Conservation (phyloP, 257 asterid species). For the Fraxinus anomala region DNA sequence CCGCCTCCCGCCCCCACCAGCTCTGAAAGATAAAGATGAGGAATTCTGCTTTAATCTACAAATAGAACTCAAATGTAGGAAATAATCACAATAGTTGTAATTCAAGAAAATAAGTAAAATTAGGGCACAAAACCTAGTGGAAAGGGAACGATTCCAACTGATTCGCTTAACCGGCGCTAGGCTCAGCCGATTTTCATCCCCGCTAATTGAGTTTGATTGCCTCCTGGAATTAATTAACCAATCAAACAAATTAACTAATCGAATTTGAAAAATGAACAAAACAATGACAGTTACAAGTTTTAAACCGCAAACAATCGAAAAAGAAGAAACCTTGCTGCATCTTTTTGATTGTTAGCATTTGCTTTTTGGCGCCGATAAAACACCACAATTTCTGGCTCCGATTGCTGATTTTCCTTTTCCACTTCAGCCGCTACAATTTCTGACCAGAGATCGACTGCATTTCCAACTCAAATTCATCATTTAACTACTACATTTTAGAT, state of each 20-base stretch:
- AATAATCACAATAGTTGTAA: neutral
- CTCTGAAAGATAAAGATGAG: neutral
- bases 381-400: slow-evolving; percentile 50
- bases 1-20: neutral
- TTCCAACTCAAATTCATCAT: slow-evolving; percentile 17
- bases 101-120: slow-evolving; percentile 20
- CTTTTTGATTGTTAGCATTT: slow-evolving; percentile 27
- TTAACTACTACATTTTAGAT: neutral
- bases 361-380: slow-evolving; percentile 49
- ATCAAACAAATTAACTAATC: neutral
- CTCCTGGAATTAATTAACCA: slow-evolving; percentile 45
- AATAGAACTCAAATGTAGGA: slow-evolving; percentile 9
- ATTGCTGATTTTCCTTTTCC: slow-evolving; percentile 29
- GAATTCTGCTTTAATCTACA: neutral
- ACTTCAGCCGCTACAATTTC: slow-evolving; percentile 46
- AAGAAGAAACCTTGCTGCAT: slow-evolving; percentile 42
- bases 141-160: slow-evolving; percentile 89
- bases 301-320: neutral
- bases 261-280: neutral
- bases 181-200: slow-evolving; percentile 45
- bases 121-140: slow-evolving; percentile 66
- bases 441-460: slow-evolving; percentile 61
- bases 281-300: neutral
- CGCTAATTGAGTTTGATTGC: slow-evolving; percentile 51
- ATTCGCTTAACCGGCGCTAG: slow-evolving; percentile 55